Evolutionary conservation across 2,329 filamentous ascomycete species (phyloP).

Genomic region (Stagonosporopsis tanaceti): DNA sequence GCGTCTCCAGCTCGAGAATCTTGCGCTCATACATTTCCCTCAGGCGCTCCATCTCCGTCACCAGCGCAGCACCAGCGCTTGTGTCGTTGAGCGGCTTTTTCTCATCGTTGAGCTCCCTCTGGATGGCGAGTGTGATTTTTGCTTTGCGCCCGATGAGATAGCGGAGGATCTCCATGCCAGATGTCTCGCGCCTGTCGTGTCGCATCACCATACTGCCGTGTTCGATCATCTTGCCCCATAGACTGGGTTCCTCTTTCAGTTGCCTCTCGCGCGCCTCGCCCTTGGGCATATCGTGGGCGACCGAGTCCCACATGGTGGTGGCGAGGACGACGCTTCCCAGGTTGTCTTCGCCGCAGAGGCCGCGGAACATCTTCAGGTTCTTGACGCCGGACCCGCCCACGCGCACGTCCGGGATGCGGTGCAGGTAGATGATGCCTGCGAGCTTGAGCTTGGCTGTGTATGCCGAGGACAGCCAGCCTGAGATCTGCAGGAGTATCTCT

Average conservation of each 20-base stretch:
- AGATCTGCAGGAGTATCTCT: slow-evolving; percentile 56
- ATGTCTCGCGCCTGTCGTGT: background rate
- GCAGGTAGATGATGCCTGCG: slow-evolving; percentile 57
- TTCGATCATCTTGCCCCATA: background rate
- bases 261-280: background rate
- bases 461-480: slow-evolving; percentile 48
- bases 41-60: background rate
- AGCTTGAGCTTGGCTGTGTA: slow-evolving; percentile 32
- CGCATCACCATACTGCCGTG: slow-evolving; percentile 1
- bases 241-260: background rate
- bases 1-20: background rate
- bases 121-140: background rate
- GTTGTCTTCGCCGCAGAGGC: slow-evolving; percentile 54
- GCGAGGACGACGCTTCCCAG: slow-evolving; percentile 54
- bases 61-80: background rate
- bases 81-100: background rate
- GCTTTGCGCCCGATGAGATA: background rate
- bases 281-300: background rate
- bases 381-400: slow-evolving; percentile 50
- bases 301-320: slow-evolving; percentile 54
- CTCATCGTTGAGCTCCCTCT: slow-evolving; percentile 1
- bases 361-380: slow-evolving; percentile 57
- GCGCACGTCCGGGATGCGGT: slow-evolving; percentile 54
- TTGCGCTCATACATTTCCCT: background rate
- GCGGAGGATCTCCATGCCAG: background rate